Percentiles rank a stretch among this genome's conserved stretches.
Evolutionary conservation across 768 basidiomycete species (phyloP).

Genomic region (Agrocybe pediades): DNA sequence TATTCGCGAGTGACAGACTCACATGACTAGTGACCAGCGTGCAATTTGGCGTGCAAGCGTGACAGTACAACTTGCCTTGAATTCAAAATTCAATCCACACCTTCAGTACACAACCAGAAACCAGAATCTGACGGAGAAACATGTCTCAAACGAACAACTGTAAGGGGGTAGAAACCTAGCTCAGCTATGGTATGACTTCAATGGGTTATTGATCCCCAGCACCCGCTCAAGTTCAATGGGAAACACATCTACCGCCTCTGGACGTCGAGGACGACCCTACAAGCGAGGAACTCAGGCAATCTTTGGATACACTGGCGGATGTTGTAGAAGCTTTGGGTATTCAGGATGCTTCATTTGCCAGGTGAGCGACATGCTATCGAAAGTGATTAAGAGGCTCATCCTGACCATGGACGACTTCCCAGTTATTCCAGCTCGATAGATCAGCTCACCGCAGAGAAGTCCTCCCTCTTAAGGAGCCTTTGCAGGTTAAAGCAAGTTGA

Average conservation of each 20-base stretch:
- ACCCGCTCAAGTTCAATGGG: conserved; percentile 9
- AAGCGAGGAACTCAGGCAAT: conserved; percentile 19
- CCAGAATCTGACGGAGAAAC: no score
- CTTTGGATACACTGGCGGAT: conserved; percentile 24
- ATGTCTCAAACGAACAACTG: no score
- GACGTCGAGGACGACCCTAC: conserved; percentile 4
- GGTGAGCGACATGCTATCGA: conserved; percentile 18
- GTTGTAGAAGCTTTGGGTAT: conserved; percentile 32
- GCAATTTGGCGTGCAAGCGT: no score
- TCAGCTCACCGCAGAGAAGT: conserved; percentile 30
- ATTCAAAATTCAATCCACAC: no score
- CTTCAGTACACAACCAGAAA: no score
- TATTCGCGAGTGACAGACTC: no score
- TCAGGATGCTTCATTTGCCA: conserved; percentile 36
- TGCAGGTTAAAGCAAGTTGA: conserved; percentile 36
- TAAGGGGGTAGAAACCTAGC: no score
- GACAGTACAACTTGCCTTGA: no score
- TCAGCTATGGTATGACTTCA: no score
- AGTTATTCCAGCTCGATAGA: conserved; percentile 43
- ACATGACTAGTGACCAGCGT: no score
- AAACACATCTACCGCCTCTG: conserved; percentile 21
- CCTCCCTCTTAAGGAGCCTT: conserved; percentile 31
- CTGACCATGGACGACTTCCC: neutral
- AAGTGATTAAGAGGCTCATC: neutral
- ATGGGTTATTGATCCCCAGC: neutral